Evolutionary conservation across 148 eudicot species (phyloP).

Genomic region (Rhododendron griersonianum): DNA sequence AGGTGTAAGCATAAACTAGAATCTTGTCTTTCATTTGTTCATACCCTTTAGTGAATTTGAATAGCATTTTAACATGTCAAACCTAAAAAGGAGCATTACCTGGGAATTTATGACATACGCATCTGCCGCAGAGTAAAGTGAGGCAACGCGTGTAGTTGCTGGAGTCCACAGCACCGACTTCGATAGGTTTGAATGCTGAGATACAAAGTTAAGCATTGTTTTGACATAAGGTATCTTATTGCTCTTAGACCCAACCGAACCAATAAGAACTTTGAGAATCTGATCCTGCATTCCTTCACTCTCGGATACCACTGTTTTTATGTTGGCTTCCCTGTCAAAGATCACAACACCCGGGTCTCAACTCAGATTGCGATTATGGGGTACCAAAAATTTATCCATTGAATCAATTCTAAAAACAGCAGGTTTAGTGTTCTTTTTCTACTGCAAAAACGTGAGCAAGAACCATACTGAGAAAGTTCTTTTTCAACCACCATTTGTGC

Average conservation of each 20-base stretch:
- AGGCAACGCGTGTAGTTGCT: constrained; percentile 84
- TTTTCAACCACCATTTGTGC: constrained; percentile 43
- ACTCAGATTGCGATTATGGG: not conserved
- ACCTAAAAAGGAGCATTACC: constrained; percentile 27
- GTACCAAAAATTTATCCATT: not conserved
- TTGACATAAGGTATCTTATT: constrained; percentile 83
- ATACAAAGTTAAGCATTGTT: constrained; percentile 54
- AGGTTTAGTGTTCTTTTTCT: not conserved
- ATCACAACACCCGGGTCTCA: constrained; percentile 2
- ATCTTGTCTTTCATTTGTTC: not conserved
- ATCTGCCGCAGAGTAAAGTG: constrained; percentile 97
- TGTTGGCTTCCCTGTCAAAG: constrained; percentile 10
- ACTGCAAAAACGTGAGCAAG: constrained; percentile 4
- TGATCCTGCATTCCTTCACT: constrained; percentile 29
- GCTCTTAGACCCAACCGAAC: constrained; percentile 97
- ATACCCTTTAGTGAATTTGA: not conserved
- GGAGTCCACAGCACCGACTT: constrained; percentile 86
- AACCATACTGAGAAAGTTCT: constrained; percentile 26
- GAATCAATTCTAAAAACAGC: not conserved
- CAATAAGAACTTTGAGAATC: constrained; percentile 73
- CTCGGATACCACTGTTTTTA: constrained; percentile 22
- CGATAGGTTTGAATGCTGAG: constrained; percentile 60
- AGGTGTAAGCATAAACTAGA: not conserved
- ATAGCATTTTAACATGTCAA: not conserved
- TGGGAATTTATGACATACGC: constrained; percentile 88